phyloP scores from a whole-genome alignment of 139 green algal species.

The Mychonastes homosphaera region DNA sequence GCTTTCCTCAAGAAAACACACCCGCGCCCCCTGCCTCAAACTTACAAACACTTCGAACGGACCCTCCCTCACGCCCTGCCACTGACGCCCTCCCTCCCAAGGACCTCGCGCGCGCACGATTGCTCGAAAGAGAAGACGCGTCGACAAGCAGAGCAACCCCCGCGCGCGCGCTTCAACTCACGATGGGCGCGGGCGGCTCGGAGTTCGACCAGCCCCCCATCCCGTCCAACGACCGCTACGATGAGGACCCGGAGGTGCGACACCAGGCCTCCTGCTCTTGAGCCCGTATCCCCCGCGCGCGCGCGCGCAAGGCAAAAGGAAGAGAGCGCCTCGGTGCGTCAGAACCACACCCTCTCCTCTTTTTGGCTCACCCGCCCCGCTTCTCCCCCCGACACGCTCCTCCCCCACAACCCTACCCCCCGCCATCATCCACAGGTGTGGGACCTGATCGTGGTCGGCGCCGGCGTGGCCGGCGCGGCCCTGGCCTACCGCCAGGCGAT shows the following conservation, averaged over 20 bases:
- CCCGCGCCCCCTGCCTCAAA: too few relatives aligned
- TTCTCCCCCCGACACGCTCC: not conserved
- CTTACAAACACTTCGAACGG: too few relatives aligned
- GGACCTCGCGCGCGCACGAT: too few relatives aligned
- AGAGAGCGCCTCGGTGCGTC: not conserved
- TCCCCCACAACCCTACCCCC: not conserved
- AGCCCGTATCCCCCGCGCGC: not conserved
- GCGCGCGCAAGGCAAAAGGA: not conserved
- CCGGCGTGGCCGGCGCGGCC: conserved; percentile 76
- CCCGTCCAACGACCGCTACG: conserved; percentile 27
- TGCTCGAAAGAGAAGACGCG: too few relatives aligned
- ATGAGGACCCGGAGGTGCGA: conserved; percentile 36
- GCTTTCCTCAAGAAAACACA: too few relatives aligned
- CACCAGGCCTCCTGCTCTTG: not conserved
- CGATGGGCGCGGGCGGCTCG: too few relatives aligned
- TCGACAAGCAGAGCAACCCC: too few relatives aligned
- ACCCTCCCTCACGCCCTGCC: too few relatives aligned
- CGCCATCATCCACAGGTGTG: conserved; percentile 53
- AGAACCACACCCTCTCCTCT: not conserved
- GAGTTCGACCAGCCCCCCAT: conserved; percentile 20
- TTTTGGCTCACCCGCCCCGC: not conserved
- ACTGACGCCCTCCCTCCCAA: too few relatives aligned
- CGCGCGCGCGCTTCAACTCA: too few relatives aligned
- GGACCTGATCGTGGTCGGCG: conserved; percentile 91
- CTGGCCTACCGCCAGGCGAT: conserved; percentile 79